A percentile compares a stretch with the other conserved stretches of the same genome.
Evolutionary conservation across 305 asterid genomes (phyloP).

Genomic region (Fraxinus angustifolia): DNA sequence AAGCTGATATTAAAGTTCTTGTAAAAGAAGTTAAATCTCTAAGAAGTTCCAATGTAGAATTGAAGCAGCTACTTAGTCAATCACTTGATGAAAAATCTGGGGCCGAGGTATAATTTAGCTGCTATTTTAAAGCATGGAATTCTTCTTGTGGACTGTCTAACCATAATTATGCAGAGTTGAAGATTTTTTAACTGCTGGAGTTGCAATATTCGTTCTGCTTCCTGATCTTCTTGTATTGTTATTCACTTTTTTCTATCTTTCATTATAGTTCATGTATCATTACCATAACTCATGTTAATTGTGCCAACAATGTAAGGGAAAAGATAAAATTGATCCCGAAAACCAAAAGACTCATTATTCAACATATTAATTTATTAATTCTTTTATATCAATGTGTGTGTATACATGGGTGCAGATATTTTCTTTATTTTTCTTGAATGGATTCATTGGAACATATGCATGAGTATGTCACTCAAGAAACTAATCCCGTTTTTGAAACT

Average conservation of each 20-base stretch:
- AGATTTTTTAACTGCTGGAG: neutral
- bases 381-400: neutral
- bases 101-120: slow-evolving; percentile 59
- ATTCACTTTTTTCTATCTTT: neutral
- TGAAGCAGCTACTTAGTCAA: slow-evolving; percentile 61
- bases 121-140: slow-evolving; percentile 21
- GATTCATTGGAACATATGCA: neutral
- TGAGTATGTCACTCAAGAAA: neutral
- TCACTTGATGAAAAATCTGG: slow-evolving; percentile 51
- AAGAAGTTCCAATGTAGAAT: slow-evolving; percentile 66
- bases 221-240: neutral
- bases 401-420: neutral
- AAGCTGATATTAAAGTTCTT: slow-evolving; percentile 85
- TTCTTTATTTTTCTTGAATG: slow-evolving; percentile 17
- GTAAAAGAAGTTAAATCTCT: slow-evolving; percentile 87
- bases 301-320: neutral
- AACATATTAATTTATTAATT: neutral
- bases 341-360: neutral
- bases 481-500: slow-evolving; percentile 22
- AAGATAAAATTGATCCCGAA: neutral
- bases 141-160: neutral
- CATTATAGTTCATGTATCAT: neutral
- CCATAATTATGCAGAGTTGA: neutral
- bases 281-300: neutral
- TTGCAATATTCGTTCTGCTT: neutral